A percentile compares a stretch with the other conserved stretches of the same genome.
Evolutionary conservation across 106 monocot genomes (phyloP).

Genomic region (Dactylorhiza incarnata): DNA sequence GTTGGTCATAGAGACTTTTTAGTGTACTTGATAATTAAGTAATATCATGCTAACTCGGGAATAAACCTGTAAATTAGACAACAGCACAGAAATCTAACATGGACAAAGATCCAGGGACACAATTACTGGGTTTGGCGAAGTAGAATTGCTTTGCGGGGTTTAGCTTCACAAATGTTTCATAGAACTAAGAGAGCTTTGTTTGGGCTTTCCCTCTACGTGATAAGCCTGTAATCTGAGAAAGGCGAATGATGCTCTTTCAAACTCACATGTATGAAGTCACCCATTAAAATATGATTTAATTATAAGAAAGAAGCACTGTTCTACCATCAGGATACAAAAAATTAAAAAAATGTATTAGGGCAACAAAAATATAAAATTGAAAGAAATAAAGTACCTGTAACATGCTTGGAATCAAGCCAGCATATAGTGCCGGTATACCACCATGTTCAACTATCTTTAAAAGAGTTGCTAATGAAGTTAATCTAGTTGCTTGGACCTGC

Average conservation of each 20-base stretch:
- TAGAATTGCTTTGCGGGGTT: background rate
- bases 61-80: too few species aligned
- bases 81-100: background rate
- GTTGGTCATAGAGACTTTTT: too few species aligned
- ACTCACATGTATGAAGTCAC: background rate
- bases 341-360: background rate
- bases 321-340: background rate
- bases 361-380: slow-evolving; percentile 1
- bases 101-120: background rate
- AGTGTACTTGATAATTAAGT: too few species aligned
- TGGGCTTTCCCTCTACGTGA: background rate
- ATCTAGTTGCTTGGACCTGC: slow-evolving; percentile 69
- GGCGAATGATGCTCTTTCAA: background rate
- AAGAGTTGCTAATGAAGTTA: slow-evolving; percentile 71
- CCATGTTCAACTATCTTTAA: slow-evolving; percentile 78
- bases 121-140: background rate
- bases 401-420: slow-evolving; percentile 87
- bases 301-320: background rate
- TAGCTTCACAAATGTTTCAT: background rate
- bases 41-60: too few species aligned
- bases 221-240: background rate
- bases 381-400: slow-evolving; percentile 55
- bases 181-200: background rate
- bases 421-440: slow-evolving; percentile 81
- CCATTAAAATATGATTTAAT: background rate